Evolutionary conservation across 2,329 filamentous ascomycete species (phyloP).

Genomic region (Byssoonygena ceratinophila): DNA sequence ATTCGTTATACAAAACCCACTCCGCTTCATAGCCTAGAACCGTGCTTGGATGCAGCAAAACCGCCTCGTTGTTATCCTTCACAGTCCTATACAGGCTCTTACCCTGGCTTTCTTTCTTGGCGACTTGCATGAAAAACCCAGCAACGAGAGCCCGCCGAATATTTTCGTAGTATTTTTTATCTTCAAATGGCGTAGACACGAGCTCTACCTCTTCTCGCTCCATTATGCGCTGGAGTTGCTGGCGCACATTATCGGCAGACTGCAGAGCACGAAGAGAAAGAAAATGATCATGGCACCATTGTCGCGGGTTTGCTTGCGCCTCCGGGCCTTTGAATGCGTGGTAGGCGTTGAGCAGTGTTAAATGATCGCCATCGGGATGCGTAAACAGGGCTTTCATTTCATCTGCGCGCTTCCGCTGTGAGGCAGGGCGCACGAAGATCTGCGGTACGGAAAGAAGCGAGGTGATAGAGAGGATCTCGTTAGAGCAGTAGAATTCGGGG

Average conservation of each 20-base stretch:
- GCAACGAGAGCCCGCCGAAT: slow-evolving; percentile 84
- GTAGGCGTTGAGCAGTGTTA: slow-evolving; percentile 94
- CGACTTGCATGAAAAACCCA: slow-evolving; percentile 99
- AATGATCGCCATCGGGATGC: slow-evolving; percentile 85
- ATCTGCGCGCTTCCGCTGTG: slow-evolving; percentile 78
- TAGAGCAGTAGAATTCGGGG: slow-evolving; percentile 96
- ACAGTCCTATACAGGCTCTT: slow-evolving; percentile 83
- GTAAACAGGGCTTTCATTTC: slow-evolving; percentile 95
- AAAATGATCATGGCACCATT: slow-evolving; percentile 97
- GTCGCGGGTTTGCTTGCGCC: slow-evolving; percentile 62
- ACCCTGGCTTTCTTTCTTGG: slow-evolving; percentile 76
- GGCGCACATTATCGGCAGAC: slow-evolving; percentile 86
- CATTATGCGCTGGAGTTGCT: slow-evolving; percentile 93
- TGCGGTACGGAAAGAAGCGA: slow-evolving; percentile 89
- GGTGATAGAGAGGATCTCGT: slow-evolving; percentile 92
- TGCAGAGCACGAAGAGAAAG: slow-evolving; percentile 77
- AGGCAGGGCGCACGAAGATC: slow-evolving; percentile 79
- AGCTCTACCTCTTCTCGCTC: slow-evolving; percentile 80
- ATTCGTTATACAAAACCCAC: slow-evolving; percentile 98
- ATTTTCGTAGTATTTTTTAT: slow-evolving; percentile 97
- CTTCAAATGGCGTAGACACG: slow-evolving; percentile 76
- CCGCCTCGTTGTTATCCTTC: slow-evolving; percentile 81
- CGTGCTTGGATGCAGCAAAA: slow-evolving; percentile 86
- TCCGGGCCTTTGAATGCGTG: slow-evolving; percentile 81
- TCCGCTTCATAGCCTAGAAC: slow-evolving; percentile 81